Conservation (phyloP, 345 rosid genomes). For the Salix suchowensis region DNA sequence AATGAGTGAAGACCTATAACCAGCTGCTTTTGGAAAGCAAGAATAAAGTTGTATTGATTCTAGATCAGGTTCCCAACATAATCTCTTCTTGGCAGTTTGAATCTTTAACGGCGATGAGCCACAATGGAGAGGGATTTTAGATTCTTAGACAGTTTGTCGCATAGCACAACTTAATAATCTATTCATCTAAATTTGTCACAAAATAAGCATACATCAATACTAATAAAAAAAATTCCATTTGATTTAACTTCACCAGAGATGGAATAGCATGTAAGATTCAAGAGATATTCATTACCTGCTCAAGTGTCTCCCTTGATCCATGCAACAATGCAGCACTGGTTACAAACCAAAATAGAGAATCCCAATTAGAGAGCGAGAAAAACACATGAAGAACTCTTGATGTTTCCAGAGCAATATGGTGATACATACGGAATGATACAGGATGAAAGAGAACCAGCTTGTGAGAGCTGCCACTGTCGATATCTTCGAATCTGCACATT, state of each 20-base stretch:
- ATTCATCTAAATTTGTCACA: background rate
- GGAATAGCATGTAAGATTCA: background rate
- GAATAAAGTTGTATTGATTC: background rate
- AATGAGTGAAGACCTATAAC: too few relatives aligned
- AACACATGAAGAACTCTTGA: background rate
- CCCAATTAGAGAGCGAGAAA: conserved; percentile 1
- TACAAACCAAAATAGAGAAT: conserved; percentile 22
- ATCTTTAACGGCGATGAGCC: background rate
- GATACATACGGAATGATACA: conserved; percentile 83
- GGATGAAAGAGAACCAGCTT: conserved; percentile 66
- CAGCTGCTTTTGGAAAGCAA: background rate
- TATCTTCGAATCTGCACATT: conserved; percentile 94
- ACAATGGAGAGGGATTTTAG: background rate
- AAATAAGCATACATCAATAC: background rate
- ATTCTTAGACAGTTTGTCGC: background rate
- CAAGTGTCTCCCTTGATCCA: conserved; percentile 80
- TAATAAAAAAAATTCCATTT: background rate
- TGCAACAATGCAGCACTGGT: conserved; percentile 80
- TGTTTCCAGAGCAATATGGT: background rate
- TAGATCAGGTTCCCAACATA: background rate
- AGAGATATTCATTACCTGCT: conserved; percentile 50
- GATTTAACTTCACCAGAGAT: background rate
- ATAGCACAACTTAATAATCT: background rate
- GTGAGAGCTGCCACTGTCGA: conserved; percentile 95
- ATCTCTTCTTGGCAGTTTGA: background rate